Base-by-base conservation (phyloP, 2,329 filamentous ascomycete species). In the Pezicula carpinea region DNA sequence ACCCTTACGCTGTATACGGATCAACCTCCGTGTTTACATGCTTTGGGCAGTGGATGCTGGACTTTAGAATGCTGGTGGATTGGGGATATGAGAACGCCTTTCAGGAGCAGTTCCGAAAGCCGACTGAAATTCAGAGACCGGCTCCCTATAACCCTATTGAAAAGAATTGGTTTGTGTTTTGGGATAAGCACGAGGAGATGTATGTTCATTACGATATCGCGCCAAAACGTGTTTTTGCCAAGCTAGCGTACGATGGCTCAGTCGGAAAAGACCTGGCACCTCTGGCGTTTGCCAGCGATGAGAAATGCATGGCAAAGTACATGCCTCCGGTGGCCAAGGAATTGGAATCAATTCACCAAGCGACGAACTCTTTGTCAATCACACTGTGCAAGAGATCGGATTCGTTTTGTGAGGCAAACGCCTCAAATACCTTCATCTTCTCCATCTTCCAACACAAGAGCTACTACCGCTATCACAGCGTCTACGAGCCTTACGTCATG, bases 141-240 rank as follows among this genome's bases (percentile, higher is more conserved):
- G 48, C 54, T 2, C 70, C 74, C 0, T 74, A 65, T 54, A 56
- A 59, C 3, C 31, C 54, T 0, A 55, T 82, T 21, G 79, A 83
- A 63, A 82, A 82, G 70, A 83, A 83, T 55, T 83, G 71, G 68
- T 83, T 82, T 53, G 50, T 77, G 2, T 83, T 82, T 64, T 83
- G 79, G 79, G 77, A 80, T 51, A 48, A 50, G 0, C 48, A 64
- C 0, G 70, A 68, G 5, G 58, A 67, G 17, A 62, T 70, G 42
- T 79, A 79, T 56, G 66, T 69, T 1, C 78, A 82, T 57, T 72
- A 80, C 58, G 76, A 81, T 51, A 57, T 80, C 2, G 53, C 58
- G 0, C 78, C 77, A 0, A 64, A 64, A 15, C 73, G 79, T 0
- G 65, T 64, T 0, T 82, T 80, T 53, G 69, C 77, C 1, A 62